Base-by-base conservation (phyloP, 2,329 filamentous ascomycete species). In the Xylariaceae sp. region DNA sequence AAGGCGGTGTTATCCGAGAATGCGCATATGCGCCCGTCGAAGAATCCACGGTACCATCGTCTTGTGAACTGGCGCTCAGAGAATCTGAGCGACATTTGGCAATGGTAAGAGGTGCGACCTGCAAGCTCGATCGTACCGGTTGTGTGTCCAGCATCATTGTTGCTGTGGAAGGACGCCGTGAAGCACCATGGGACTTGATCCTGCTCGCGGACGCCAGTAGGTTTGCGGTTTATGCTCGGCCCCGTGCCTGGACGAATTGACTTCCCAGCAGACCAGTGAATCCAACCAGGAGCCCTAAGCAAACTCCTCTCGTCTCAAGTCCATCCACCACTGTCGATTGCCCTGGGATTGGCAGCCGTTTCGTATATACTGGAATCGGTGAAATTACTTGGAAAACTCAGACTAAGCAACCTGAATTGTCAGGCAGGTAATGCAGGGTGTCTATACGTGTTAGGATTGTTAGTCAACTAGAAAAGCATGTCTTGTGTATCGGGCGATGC, bases 1-100 rank as follows among this genome's bases (percentile, higher is more conserved):
- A 69, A 29, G 86, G 85, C 18, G 86, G 85, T 34, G 85, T 89
- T 64, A 89, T 83, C 50, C 88, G 81, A 33, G 74, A 66, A 51
- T 72, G 63, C 30, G 65, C 53, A 56, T 72, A 68, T 34, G 66
- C 62, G 42, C 65, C 66, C 37, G 60, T 59, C 6, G 59, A 56
- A 28, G 41, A 40, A 47, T 62, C 32, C 17, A 40, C 38, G 17
- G 21, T 17, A 33, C 62, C 47, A 18, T 45, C 47, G 35, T 57
- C 50, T 17, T 54, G 50, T 35, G 50, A 52, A 35, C 47, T 51
- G 45, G 54, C 49, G 48, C 52, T 52, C 38, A 38, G 40, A 36
- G 59, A 50, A 41, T 52, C 54, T 40, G 53, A 53, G 24, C 54
- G 56, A 31, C 59, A 55, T 56, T 74, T 78, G 33, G 70, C 61